Evolutionary conservation across 23 red algal species (phyloP).

Genomic region (Gracilaria domingensis): DNA sequence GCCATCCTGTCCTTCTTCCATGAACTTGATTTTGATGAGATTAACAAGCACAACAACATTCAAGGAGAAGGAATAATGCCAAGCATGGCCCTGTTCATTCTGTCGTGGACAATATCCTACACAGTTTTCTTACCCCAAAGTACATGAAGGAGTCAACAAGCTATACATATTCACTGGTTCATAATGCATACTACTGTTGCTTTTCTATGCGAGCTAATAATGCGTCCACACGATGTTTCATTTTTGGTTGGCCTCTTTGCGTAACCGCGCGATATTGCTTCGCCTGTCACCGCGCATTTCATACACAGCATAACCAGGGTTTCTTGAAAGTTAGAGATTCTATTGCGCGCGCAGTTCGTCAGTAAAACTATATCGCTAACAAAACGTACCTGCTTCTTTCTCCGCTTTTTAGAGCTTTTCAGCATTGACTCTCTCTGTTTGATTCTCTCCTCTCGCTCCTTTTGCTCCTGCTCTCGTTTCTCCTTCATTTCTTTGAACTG

Average conservation of each 20-base stretch:
- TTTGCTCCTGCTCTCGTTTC: slow-evolving; percentile 17
- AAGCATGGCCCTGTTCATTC: slow-evolving; percentile 59
- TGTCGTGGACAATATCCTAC: slow-evolving; percentile 69
- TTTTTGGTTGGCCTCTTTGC: slow-evolving; percentile 55
- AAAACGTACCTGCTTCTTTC: slow-evolving; percentile 52
- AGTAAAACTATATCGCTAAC: background rate
- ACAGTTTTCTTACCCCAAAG: slow-evolving; percentile 52
- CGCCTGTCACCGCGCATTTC: slow-evolving; percentile 10
- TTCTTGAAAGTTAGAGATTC: slow-evolving; percentile 2
- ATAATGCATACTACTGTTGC: slow-evolving; percentile 19
- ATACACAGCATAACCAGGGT: background rate
- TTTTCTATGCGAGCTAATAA: slow-evolving; percentile 52
- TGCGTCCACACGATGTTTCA: slow-evolving; percentile 58
- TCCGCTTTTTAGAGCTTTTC: slow-evolving; percentile 45
- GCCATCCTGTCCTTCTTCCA: slow-evolving; percentile 35
- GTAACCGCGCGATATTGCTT: slow-evolving; percentile 62
- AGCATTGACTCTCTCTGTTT: slow-evolving; percentile 53
- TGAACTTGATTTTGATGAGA: slow-evolving; percentile 66
- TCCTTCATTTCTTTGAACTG: slow-evolving; percentile 45
- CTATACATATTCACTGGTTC: background rate
- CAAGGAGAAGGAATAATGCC: slow-evolving; percentile 57
- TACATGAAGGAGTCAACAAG: background rate
- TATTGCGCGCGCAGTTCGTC: background rate
- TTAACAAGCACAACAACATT: slow-evolving; percentile 38
- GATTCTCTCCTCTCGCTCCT: slow-evolving; percentile 39